A percentile compares a stretch with the other conserved stretches of the same genome.
phyloP scores from a whole-genome alignment of 441 rosid genomes.

The Eutrema salsugineum region DNA sequence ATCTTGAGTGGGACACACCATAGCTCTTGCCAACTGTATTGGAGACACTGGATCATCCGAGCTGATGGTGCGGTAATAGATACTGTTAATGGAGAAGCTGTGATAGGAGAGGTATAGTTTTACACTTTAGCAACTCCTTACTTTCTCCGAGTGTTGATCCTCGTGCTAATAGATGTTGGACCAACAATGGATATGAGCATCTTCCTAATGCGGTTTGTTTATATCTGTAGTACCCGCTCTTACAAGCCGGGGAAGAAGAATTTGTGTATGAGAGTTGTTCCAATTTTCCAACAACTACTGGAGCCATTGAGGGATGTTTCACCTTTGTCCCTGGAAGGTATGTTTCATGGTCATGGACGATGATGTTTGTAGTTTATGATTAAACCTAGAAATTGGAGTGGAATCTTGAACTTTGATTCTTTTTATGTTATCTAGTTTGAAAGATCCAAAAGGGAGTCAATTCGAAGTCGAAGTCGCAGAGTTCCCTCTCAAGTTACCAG shows the following conservation, averaged over 20 bases:
- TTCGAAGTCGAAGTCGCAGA: constrained; percentile 63
- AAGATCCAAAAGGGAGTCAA: constrained; percentile 50
- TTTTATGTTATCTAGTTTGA: constrained; percentile 37
- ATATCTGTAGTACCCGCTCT: constrained; percentile 59
- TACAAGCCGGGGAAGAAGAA: constrained; percentile 66
- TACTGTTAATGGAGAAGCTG: constrained; percentile 50
- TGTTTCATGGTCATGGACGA: not conserved
- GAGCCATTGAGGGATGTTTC: constrained; percentile 80
- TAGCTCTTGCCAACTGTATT: constrained; percentile 59
- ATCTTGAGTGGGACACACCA: constrained; percentile 43
- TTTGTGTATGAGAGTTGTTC: constrained; percentile 77
- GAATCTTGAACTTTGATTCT: not conserved
- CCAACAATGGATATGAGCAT: not conserved
- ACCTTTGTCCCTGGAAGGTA: constrained; percentile 95
- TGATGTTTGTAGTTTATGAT: not conserved
- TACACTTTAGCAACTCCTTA: not conserved
- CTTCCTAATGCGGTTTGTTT: not conserved
- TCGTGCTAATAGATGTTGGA: not conserved
- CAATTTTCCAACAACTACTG: constrained; percentile 35
- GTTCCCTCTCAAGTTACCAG: constrained; percentile 61
- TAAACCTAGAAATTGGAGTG: not conserved
- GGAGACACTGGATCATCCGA: constrained; percentile 61
- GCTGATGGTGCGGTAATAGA: constrained; percentile 42
- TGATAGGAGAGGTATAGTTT: constrained; percentile 56
- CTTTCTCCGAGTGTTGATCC: not conserved